phyloP scores from a whole-genome alignment of 2,329 filamentous ascomycete species.

The Ophiocordyceps camponoti-rufipedis region DNA sequence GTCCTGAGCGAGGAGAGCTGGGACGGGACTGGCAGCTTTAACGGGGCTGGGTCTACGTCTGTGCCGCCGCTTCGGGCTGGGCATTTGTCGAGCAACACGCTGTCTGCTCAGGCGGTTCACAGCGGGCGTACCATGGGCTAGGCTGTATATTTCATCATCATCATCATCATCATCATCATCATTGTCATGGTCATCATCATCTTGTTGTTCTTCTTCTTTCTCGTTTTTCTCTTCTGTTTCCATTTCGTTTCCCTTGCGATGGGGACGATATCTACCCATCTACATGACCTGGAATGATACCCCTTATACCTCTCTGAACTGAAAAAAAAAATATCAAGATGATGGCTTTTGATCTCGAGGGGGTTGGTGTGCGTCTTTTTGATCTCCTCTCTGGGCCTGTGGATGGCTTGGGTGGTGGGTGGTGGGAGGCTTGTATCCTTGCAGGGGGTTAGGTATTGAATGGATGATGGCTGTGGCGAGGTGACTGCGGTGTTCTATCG shows the following conservation, averaged over 20 bases:
- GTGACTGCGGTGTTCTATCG: too few species aligned
- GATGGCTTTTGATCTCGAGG: too few species aligned
- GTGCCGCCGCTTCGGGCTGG: conserved; percentile 11
- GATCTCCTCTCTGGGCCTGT: too few species aligned
- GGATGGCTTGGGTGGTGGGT: too few species aligned
- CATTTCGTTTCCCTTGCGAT: not conserved
- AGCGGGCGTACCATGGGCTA: conserved; percentile 33
- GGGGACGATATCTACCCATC: conserved; percentile 1
- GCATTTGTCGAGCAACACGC: conserved; percentile 13
- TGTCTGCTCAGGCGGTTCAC: conserved; percentile 28
- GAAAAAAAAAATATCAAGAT: not conserved
- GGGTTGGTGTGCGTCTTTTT: too few species aligned
- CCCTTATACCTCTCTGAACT: conserved; percentile 6
- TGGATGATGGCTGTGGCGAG: too few species aligned
- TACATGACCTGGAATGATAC: conserved; percentile 6
- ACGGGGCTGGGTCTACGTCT: conserved; percentile 8
- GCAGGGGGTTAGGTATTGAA: too few species aligned
- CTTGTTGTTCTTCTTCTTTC: not conserved
- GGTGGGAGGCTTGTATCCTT: too few species aligned
- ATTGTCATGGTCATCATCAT: too few species aligned
- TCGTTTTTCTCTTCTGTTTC: not conserved
- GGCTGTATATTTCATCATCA: conserved; percentile 2
- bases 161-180: too few species aligned
- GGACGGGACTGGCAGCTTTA: conserved; percentile 21
- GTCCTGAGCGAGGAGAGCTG: conserved; percentile 65